These are phyloP conservation scores for Steccherinum ochraceum DNA, from an alignment of 768 basidiomycete genomes.

Conservation along the genomic window DNA sequence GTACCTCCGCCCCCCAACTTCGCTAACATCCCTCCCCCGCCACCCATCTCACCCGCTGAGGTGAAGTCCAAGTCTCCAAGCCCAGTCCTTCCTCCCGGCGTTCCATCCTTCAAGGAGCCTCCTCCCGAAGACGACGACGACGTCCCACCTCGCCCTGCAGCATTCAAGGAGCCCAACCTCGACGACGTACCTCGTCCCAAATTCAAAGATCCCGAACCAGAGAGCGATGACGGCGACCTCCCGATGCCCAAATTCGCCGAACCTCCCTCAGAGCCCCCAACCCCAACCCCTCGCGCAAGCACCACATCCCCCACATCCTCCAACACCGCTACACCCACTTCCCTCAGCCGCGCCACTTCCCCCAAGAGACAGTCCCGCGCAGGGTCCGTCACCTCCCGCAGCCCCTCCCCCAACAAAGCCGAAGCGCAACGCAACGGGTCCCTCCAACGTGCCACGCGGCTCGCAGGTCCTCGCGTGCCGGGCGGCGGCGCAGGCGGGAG, in stretches of 20 bases:
- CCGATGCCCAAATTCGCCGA: slow-evolving; percentile 10
- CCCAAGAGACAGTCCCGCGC: slow-evolving; percentile 32
- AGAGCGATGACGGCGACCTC: slow-evolving; percentile 8
- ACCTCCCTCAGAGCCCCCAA: slow-evolving; percentile 16
- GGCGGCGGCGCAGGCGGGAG: slow-evolving; percentile 29
- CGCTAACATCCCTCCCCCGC: slow-evolving; percentile 1
- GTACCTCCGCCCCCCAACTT: slow-evolving; percentile 12
- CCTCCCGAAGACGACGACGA: slow-evolving; percentile 51
- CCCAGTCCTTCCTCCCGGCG: slow-evolving; percentile 7
- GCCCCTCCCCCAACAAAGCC: slow-evolving; percentile 29
- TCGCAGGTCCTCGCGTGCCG: slow-evolving; percentile 39
- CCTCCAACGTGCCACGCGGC: slow-evolving; percentile 38
- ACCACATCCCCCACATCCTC: slow-evolving; percentile 32
- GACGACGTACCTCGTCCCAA: too few species aligned
- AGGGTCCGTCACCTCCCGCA: slow-evolving; percentile 19
- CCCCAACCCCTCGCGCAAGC: slow-evolving; percentile 4
- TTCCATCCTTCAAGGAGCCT: slow-evolving; percentile 56
- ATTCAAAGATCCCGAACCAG: slow-evolving; percentile 32
- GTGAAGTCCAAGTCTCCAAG: not conserved
- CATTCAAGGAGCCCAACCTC: too few species aligned
- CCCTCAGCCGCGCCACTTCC: slow-evolving; percentile 20
- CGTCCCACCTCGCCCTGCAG: slow-evolving; percentile 34
- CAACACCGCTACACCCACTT: slow-evolving; percentile 15
- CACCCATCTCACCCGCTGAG: not conserved
- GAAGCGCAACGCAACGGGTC: not conserved